phyloP scores from a whole-genome alignment of 768 basidiomycete genomes.

The Agrocybe praecox region DNA sequence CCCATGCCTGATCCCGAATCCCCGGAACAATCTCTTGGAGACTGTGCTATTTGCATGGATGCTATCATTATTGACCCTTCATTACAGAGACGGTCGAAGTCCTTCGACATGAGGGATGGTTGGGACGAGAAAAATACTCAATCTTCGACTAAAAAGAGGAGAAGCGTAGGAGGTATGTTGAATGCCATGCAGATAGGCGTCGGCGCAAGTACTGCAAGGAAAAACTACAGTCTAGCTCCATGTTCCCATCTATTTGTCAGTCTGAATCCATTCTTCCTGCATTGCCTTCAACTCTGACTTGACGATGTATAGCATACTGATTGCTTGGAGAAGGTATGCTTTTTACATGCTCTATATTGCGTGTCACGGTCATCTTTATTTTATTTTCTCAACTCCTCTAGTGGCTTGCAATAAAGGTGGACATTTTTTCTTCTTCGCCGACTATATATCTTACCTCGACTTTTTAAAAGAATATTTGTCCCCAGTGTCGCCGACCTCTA shows the following conservation, averaged over 20 bases:
- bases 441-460: slow-evolving; percentile 1
- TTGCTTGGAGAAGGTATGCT: slow-evolving; percentile 74
- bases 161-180: slow-evolving; percentile 34
- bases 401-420: slow-evolving; percentile 80
- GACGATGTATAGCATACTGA: slow-evolving; percentile 67
- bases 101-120: slow-evolving; percentile 33
- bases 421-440: not conserved
- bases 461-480: slow-evolving; percentile 75
- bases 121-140: slow-evolving; percentile 20
- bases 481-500: slow-evolving; percentile 84
- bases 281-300: not conserved
- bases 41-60: slow-evolving; percentile 96
- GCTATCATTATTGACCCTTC: slow-evolving; percentile 60
- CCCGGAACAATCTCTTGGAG: slow-evolving; percentile 75
- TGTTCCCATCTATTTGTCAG: slow-evolving; percentile 89
- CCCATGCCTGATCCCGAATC: slow-evolving; percentile 74
- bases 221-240: slow-evolving; percentile 83
- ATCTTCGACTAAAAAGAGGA: slow-evolving; percentile 19
- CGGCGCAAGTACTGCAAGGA: slow-evolving; percentile 48
- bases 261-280: slow-evolving; percentile 14
- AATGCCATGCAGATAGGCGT: slow-evolving; percentile 47
- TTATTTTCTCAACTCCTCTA: slow-evolving; percentile 18
- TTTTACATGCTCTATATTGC: not conserved
- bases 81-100: slow-evolving; percentile 34
- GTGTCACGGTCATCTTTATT: slow-evolving; percentile 13